Base-by-base conservation (phyloP, 2,329 filamentous ascomycete species). In the Diaporthe citri region DNA sequence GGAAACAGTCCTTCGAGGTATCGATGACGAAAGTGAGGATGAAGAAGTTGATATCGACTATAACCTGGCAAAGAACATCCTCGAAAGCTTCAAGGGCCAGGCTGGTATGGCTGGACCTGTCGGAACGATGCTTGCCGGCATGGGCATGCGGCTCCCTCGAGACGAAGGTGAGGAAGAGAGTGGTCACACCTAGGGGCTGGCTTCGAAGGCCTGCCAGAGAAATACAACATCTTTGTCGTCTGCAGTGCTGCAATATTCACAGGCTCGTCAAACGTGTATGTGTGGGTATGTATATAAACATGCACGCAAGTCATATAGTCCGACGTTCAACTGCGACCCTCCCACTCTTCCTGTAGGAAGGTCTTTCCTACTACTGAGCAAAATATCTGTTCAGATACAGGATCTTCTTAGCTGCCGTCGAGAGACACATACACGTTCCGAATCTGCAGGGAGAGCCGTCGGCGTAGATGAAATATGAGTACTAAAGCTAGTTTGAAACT, bases 11-110 rank as follows among this genome's bases (percentile, higher is more conserved):
- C 43, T 72, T 36, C 76, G 80, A 3, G 80, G 86, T 10, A 84
- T 88, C 39, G 86, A 87, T 34, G 85, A 90, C 52, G 87, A 88
- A 12, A 87, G 86, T 13, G 84, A 83, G 3, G 85, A 90, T 13
- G 88, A 90, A 0, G 91, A 93, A 71, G 89, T 97, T 6, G 88
- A 95, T 77, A 91, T 97, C 39, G 94, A 98, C 81, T 94, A 95
- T 78, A 96, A 97, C 76, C 87, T 99, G 34, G 95, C 94, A 25
- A 95, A 94, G 82, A 98, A 98, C 80, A 87, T 99, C 72, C 87
- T 99, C 1, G 95, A 98, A 82, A 96, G 95, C 79, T 96, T 99
- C 84, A 97, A 97, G 81, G 93, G 94, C 22, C 96, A 98, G 82
- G 95, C 88, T 25, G 97, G 97, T 17, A 90, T 93, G 87, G 88